These are phyloP conservation scores for Knoxdaviesia capensis DNA, from an alignment of 2,329 filamentous ascomycete species.

Conservation along the genomic window DNA sequence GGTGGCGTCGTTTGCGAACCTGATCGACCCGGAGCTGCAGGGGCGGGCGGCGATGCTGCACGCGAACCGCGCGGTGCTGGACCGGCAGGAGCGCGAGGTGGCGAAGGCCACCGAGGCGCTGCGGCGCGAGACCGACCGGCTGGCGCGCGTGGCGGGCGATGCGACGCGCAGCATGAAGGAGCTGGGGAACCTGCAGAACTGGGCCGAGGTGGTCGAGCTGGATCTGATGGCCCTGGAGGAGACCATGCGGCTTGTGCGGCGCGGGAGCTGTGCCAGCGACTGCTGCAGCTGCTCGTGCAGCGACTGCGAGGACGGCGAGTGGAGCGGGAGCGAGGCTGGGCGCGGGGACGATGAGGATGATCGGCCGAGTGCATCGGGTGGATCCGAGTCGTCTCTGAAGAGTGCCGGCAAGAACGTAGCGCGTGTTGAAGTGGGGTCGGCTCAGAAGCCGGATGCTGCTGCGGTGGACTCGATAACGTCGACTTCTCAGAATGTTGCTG, in stretches of 20 bases:
- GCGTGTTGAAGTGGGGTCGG: too few species aligned
- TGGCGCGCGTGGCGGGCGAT: slow-evolving; percentile 41
- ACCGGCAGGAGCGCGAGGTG: slow-evolving; percentile 47
- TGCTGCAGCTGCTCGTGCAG: slow-evolving; percentile 13
- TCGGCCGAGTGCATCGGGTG: too few species aligned
- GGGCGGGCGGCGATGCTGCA: slow-evolving; percentile 50
- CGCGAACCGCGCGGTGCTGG: slow-evolving; percentile 43
- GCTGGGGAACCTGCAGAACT: slow-evolving; percentile 67
- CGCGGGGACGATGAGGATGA: slow-evolving; percentile 5
- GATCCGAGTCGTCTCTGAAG: too few species aligned
- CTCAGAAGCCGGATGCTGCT: too few species aligned
- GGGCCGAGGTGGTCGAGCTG: slow-evolving; percentile 62
- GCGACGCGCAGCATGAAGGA: slow-evolving; percentile 51
- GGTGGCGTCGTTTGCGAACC: slow-evolving; percentile 44
- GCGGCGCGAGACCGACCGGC: slow-evolving; percentile 41
- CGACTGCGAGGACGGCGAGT: slow-evolving; percentile 2
- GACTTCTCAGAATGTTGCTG: too few species aligned
- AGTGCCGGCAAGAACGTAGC: too few species aligned
- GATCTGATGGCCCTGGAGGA: slow-evolving; percentile 45
- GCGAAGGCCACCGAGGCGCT: slow-evolving; percentile 36
- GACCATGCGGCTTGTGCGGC: slow-evolving; percentile 28
- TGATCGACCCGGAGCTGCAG: slow-evolving; percentile 47
- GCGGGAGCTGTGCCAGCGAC: slow-evolving; percentile 7
- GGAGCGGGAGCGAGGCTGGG: slow-evolving; percentile 3
- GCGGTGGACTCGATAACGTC: too few species aligned